Evolutionary conservation across 352 stramenopile species (phyloP), one percentile per base, ranked within the genome.

Genomic region (Detonula confervacea): DNA sequence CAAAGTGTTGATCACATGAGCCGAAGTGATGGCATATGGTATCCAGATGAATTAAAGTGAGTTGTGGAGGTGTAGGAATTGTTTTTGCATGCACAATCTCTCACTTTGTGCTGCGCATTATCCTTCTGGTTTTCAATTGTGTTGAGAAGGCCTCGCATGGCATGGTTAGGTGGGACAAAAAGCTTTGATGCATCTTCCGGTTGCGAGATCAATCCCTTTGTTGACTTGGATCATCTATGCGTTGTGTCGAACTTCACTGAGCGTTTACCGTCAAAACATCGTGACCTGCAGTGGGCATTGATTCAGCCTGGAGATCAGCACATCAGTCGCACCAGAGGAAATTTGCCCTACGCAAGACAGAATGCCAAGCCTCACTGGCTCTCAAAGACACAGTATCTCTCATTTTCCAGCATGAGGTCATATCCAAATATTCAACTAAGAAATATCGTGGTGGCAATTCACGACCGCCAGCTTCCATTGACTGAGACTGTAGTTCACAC

Each of bases 171-270:
- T 61, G 77, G 70, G 3, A 22, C 52, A 52, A 59, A 65, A 14
- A 70, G 33, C 7, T 80, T 72, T 66, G 76, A 84, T 54, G 25
- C 46, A 60, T 27, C 46, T 35, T 27, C 55, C 52, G 37, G 63
- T 37, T 25, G 25, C 35, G 76, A 84, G 55, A 73, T 84, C 20
- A 77, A 84, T 72, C 76, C 76, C 33, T 80, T 80, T 64, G 51
- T 37, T n/a, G 2, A 46, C 4, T 24, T 77, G 16, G 57, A 73
- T 37, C 60, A 76, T 61, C 37, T 68, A 9, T 47, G 29, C 70
- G 14, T 61, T 18, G 62, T 81, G 0, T 63, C 54, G 30, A 46
- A 76, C 56, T 84, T 84, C 39, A 84, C 77, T 18, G 70, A 84
- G 44, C 44, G 65, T 12, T 33, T 84, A 2, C 5, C 16, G 7